Evolutionary conservation across 148 eudicot species (phyloP).

Genomic region (Nyssa sinensis): DNA sequence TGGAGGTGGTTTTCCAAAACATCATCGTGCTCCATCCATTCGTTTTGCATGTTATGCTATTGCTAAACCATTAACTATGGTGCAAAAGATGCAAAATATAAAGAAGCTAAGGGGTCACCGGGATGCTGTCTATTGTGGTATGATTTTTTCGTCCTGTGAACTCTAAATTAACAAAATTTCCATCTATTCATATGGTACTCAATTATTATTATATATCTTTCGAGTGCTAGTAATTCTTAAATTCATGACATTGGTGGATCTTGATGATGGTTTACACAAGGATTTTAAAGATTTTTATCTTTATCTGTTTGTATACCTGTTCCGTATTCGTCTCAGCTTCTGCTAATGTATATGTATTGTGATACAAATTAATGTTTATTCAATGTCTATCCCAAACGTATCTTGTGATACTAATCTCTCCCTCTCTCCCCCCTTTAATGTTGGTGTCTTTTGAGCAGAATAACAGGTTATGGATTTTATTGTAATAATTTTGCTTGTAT

Average conservation of each 20-base stretch:
- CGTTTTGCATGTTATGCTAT: conserved; percentile 86
- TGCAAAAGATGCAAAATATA: conserved; percentile 92
- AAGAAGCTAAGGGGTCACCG: conserved; percentile 92
- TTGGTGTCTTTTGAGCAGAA: neutral
- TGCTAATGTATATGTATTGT: neutral
- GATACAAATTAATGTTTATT: neutral
- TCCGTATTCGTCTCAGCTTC: neutral
- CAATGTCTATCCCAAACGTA: neutral
- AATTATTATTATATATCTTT: neutral
- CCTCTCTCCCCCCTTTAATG: neutral
- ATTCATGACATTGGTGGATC: neutral
- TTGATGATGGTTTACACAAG: neutral
- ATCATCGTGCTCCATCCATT: conserved; percentile 88
- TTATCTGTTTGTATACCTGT: neutral
- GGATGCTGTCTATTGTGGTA: conserved; percentile 97
- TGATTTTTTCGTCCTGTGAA: neutral
- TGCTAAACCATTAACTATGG: conserved; percentile 90
- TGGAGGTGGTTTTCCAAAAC: conserved; percentile 94
- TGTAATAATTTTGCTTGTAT: conserved; percentile 14
- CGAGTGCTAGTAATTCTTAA: neutral
- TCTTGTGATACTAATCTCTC: neutral
- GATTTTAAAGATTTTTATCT: neutral
- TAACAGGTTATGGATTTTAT: neutral
- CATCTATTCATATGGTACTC: neutral
- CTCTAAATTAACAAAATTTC: neutral